Percentiles rank a stretch among this genome's conserved stretches.
Evolutionary conservation across 2,329 filamentous ascomycete species (phyloP).

Genomic region (Claviceps fusiformis): DNA sequence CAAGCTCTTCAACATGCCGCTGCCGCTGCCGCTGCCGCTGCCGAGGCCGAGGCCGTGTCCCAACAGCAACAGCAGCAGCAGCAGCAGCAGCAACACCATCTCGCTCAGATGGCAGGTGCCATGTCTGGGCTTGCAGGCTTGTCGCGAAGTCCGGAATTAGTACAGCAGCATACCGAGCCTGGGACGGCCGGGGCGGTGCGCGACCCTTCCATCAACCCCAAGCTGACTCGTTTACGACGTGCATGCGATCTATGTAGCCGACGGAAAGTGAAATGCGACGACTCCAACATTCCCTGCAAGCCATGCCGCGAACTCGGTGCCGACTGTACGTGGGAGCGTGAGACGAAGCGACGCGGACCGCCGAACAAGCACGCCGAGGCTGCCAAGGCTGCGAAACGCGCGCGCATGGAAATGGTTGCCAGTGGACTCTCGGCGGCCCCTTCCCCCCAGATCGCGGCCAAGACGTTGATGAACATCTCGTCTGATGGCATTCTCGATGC

Average conservation of each 20-base stretch:
- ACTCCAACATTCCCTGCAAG: slow-evolving; percentile 40
- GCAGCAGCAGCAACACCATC: slow-evolving; percentile 2
- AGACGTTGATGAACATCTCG: slow-evolving; percentile 33
- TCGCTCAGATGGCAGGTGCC: background rate
- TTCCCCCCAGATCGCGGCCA: slow-evolving; percentile 32
- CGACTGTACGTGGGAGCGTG: slow-evolving; percentile 42
- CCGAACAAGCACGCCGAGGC: slow-evolving; percentile 46
- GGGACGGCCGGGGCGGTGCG: slow-evolving; percentile 15
- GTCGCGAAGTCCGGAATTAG: background rate
- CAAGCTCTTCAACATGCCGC: slow-evolving; percentile 26
- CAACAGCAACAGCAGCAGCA: slow-evolving; percentile 4
- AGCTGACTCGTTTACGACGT: slow-evolving; percentile 41
- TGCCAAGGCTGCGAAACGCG: slow-evolving; percentile 37
- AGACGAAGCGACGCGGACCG: slow-evolving; percentile 44
- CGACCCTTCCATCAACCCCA: slow-evolving; percentile 31
- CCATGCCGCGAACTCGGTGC: slow-evolving; percentile 43
- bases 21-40: slow-evolving; percentile 23
- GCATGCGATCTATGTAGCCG: slow-evolving; percentile 50
- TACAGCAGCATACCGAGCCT: slow-evolving; percentile 5
- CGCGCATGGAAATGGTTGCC: slow-evolving; percentile 22
- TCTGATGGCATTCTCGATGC: slow-evolving; percentile 35
- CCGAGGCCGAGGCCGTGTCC: slow-evolving; percentile 18
- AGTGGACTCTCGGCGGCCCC: slow-evolving; percentile 18
- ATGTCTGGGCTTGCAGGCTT: background rate
- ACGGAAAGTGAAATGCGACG: slow-evolving; percentile 49